Conservation (phyloP, 495 filamentous ascomycete genomes). For the Penicillium roqueforti region DNA sequence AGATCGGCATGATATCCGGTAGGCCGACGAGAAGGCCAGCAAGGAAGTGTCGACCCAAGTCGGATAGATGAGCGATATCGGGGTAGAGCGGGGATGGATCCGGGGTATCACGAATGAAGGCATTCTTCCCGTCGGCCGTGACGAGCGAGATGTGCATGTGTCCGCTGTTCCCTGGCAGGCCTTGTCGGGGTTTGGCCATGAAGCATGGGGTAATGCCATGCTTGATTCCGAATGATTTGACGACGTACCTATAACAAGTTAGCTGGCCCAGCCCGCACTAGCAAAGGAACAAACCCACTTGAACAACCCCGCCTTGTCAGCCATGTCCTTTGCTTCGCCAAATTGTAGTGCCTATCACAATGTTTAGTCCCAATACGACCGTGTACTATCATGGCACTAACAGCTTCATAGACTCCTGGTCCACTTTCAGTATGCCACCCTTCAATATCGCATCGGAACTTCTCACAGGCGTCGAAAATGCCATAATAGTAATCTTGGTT, state of each 20-base stretch:
- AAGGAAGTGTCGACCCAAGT: constrained; percentile 88
- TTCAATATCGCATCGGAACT: constrained; percentile 81
- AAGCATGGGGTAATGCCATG: constrained; percentile 94
- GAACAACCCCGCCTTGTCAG: constrained; percentile 86
- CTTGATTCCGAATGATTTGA: constrained; percentile 78
- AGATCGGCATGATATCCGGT: constrained; percentile 90
- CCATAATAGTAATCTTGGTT: constrained; percentile 95
- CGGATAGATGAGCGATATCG: constrained; percentile 75
- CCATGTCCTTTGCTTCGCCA: constrained; percentile 78
- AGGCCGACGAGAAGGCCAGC: constrained; percentile 85
- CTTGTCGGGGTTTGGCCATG: constrained; percentile 96
- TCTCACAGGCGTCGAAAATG: constrained; percentile 76
- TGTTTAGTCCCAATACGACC: constrained; percentile 6
- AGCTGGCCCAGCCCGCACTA: background rate
- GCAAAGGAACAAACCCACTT: constrained; percentile 52
- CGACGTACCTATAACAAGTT: constrained; percentile 57
- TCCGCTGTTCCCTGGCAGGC: constrained; percentile 86
- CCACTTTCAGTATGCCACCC: constrained; percentile 98
- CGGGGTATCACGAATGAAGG: constrained; percentile 66
- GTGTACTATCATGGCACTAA: constrained; percentile 26
- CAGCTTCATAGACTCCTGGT: constrained; percentile 93
- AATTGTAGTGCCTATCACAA: constrained; percentile 67
- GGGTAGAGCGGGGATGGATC: constrained; percentile 67
- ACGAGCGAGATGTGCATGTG: constrained; percentile 89
- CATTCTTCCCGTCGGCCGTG: constrained; percentile 63